phyloP scores from a whole-genome alignment of 2,329 filamentous ascomycete genomes.

The Fusarium sulawesiense region DNA sequence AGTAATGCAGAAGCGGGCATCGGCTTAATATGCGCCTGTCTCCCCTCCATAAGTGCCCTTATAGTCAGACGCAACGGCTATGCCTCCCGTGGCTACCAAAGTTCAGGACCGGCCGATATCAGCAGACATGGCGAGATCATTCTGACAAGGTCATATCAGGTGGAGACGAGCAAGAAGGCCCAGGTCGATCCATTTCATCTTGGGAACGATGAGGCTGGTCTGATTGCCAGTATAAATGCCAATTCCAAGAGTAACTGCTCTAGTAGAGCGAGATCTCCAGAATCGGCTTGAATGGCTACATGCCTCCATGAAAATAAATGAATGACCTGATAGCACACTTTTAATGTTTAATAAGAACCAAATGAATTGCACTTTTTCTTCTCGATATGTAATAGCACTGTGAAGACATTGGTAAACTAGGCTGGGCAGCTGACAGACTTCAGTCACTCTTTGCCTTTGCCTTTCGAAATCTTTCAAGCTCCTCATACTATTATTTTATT shows the following conservation, averaged over 20 bases:
- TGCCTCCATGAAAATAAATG: not conserved
- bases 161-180: constrained; percentile 39
- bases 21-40: constrained; percentile 34
- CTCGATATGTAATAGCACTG: not conserved
- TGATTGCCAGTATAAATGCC: constrained; percentile 30
- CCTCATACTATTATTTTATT: not conserved
- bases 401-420: not conserved
- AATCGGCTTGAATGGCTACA: not conserved
- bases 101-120: constrained; percentile 12
- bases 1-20: constrained; percentile 39
- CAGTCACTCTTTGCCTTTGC: not conserved
- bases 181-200: constrained; percentile 23
- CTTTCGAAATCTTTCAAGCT: not conserved
- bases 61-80: constrained; percentile 35
- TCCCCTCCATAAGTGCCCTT: constrained; percentile 37
- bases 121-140: constrained; percentile 45
- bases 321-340: not conserved
- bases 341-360: not conserved
- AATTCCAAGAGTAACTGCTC: constrained; percentile 28
- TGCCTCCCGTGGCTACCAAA: constrained; percentile 40
- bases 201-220: constrained; percentile 41
- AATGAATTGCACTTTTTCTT: not conserved
- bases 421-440: not conserved
- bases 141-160: constrained; percentile 46
- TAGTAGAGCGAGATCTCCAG: constrained; percentile 19